These are phyloP conservation scores for Linnemannia elongata DNA, from an alignment of 192 early-diverging fungal species.

Conservation along the genomic window DNA sequence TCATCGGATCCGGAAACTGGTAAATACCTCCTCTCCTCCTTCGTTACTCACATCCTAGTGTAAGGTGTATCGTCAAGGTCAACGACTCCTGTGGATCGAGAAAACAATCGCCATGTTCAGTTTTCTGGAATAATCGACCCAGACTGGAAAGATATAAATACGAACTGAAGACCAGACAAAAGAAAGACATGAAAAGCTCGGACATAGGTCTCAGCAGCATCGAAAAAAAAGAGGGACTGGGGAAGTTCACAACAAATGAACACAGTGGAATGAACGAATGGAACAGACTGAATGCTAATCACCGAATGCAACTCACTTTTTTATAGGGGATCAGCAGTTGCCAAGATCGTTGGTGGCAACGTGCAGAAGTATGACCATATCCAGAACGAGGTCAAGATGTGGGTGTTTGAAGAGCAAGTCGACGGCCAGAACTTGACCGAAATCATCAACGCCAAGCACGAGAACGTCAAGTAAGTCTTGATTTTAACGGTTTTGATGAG, in stretches of 20 bases:
- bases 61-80: not conserved
- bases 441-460: constrained; percentile 93
- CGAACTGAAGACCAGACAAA: not conserved
- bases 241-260: too few relatives aligned
- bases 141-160: not conserved
- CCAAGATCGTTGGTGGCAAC: constrained; percentile 92
- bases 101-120: not conserved
- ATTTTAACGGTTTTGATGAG: not conserved
- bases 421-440: constrained; percentile 88
- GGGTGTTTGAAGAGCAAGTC: constrained; percentile 94
- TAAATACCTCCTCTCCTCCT: constrained; percentile 55
- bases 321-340: constrained; percentile 90
- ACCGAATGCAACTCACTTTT: not conserved
- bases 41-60: not conserved
- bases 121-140: not conserved
- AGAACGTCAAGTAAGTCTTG: constrained; percentile 81
- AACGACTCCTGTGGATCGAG: not conserved
- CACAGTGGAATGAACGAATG: not conserved
- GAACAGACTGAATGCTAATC: not conserved
- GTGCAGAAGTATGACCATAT: constrained; percentile 70
- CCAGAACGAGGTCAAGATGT: constrained; percentile 89
- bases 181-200: not conserved
- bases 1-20: constrained; percentile 98
- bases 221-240: not conserved
- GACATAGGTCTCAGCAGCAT: not conserved